A percentile compares a stretch with the other conserved stretches of the same genome.
These are phyloP conservation scores for Prunus mume DNA, from an alignment of 306 rosid genomes.

Conservation along the genomic window DNA sequence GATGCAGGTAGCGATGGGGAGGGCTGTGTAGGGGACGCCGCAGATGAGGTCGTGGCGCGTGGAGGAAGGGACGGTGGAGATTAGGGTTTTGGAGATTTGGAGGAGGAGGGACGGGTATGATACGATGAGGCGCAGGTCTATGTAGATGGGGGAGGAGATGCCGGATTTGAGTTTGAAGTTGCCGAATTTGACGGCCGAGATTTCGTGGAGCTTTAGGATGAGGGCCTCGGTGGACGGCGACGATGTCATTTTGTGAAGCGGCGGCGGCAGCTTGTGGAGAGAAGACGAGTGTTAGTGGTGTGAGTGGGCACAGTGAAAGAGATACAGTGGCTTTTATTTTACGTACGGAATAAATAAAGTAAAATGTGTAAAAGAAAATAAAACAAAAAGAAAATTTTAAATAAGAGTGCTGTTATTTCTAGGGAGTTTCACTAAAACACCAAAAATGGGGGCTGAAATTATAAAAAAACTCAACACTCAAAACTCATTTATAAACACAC, in stretches of 20 bases:
- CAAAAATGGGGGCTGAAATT: too few species aligned
- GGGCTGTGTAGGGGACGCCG: conserved; percentile 90
- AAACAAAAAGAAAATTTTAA: too few species aligned
- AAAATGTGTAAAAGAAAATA: too few species aligned
- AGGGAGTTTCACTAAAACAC: too few species aligned
- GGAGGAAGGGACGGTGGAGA: conserved; percentile 56
- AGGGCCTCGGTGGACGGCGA: conserved; percentile 61
- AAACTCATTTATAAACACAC: too few species aligned
- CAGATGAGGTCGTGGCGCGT: conserved; percentile 63
- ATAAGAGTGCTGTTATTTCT: too few species aligned
- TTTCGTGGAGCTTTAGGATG: conserved; percentile 72
- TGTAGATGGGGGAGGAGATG: conserved; percentile 82
- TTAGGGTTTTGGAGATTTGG: conserved; percentile 69
- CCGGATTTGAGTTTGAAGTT: conserved; percentile 92
- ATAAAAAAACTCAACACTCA: too few species aligned
- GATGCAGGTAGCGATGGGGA: conserved; percentile 85
- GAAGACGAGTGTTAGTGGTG: not conserved
- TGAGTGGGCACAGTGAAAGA: not conserved
- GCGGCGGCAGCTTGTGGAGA: not conserved
- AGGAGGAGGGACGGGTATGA: conserved; percentile 78
- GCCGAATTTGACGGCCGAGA: conserved; percentile 90
- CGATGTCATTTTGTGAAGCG: conserved; percentile 13
- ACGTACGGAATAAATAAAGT: not conserved
- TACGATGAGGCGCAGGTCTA: conserved; percentile 85
- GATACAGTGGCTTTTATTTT: not conserved